Percentiles rank a stretch among this genome's conserved stretches.
These are phyloP conservation scores for Calonectria pseudoturangicola DNA, from an alignment of 2,329 filamentous ascomycete species.

Conservation along the genomic window DNA sequence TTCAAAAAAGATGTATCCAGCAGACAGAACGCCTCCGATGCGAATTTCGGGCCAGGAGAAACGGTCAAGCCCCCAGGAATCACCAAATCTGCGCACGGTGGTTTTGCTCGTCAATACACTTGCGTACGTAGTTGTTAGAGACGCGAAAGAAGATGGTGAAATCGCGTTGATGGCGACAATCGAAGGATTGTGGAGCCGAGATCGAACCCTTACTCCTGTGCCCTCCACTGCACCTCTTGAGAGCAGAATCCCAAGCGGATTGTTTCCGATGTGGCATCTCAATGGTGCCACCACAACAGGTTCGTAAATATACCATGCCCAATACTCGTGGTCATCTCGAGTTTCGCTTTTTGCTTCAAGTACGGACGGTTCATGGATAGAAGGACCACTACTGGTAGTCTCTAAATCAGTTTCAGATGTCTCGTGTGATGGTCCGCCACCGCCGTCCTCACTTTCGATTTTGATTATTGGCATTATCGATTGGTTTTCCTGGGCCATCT, in stretches of 20 bases:
- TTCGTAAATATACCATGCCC: slow-evolving; percentile 11
- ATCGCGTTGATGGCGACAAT: not conserved
- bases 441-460: not conserved
- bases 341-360: not conserved
- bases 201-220: not conserved
- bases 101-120: not conserved
- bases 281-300: not conserved
- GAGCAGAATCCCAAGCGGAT: slow-evolving; percentile 2
- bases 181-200: slow-evolving; percentile 5
- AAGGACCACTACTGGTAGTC: not conserved
- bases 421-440: not conserved
- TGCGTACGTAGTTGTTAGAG: slow-evolving; percentile 4
- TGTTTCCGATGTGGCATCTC: not conserved
- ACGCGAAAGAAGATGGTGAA: not conserved
- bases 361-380: not conserved
- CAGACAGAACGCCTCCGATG: not conserved
- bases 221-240: not conserved
- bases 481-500: not conserved
- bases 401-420: not conserved
- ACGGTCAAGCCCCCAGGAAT: not conserved
- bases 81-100: too few relatives aligned
- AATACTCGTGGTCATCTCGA: not conserved
- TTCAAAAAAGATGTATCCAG: not conserved
- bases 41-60: slow-evolving; percentile 2
- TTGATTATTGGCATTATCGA: not conserved